phyloP scores from a whole-genome alignment of 768 basidiomycete species.

The Agaricus blazei region DNA sequence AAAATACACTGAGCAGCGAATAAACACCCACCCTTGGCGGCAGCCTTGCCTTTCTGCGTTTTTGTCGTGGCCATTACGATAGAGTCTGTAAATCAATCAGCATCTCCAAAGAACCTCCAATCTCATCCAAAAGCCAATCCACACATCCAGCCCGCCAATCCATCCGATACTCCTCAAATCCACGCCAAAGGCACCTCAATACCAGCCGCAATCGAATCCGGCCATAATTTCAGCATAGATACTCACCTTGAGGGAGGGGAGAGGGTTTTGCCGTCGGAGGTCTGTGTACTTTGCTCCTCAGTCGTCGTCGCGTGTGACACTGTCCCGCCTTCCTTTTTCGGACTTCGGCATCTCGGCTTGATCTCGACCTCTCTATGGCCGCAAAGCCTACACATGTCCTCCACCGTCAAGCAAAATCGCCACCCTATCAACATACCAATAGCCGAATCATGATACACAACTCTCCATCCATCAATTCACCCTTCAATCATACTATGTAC shows the following conservation, averaged over 20 bases:
- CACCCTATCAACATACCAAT: no score
- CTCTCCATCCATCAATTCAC: no score
- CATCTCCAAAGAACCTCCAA: neutral
- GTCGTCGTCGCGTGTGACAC: neutral
- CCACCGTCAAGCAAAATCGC: no score
- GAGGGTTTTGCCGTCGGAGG: neutral
- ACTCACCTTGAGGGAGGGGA: constrained; percentile 22
- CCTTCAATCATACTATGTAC: no score
- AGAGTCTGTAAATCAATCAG: constrained; percentile 11
- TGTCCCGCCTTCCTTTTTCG: constrained; percentile 8
- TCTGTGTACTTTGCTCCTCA: neutral
- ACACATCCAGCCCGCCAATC: constrained; percentile 16
- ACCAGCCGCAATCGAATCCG: neutral
- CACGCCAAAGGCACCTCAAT: constrained; percentile 3
- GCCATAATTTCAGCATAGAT: constrained; percentile 7
- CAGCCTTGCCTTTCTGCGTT: constrained; percentile 59
- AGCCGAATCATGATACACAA: no score
- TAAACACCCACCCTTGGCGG: constrained; percentile 35
- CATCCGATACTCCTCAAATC: constrained; percentile 6
- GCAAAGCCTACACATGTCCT: neutral
- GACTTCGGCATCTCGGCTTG: constrained; percentile 10
- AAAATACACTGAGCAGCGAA: neutral
- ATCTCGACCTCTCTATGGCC: neutral
- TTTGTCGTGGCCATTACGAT: constrained; percentile 62
- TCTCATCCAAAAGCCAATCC: constrained; percentile 14